Conservation (phyloP, 805 yeast species). For the Candida vaughaniae region DNA sequence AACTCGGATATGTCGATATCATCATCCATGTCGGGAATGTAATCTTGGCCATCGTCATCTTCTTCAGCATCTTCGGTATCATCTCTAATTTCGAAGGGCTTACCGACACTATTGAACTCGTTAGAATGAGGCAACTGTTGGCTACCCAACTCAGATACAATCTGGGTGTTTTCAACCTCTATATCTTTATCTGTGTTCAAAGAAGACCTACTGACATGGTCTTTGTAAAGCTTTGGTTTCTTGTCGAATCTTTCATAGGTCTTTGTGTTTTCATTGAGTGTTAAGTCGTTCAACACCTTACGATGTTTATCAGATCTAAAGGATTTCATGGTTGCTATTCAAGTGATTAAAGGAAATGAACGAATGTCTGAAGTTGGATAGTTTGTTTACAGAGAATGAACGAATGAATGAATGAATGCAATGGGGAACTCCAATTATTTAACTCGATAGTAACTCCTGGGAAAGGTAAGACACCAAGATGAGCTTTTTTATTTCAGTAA, state of each 20-base stretch:
- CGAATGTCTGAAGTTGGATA: slow-evolving; percentile 4
- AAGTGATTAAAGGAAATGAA: slow-evolving; percentile 2
- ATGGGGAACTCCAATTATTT: background rate
- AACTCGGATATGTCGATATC: slow-evolving; percentile 9
- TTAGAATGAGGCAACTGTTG: slow-evolving; percentile 3
- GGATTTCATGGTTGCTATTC: slow-evolving; percentile 12
- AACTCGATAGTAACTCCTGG: too few species aligned
- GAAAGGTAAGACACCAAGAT: too few species aligned
- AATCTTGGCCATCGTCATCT: slow-evolving; percentile 15
- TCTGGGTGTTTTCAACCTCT: slow-evolving; percentile 8
- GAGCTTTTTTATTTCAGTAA: too few species aligned
- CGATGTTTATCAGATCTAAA: slow-evolving; percentile 14
- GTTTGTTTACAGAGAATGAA: background rate
- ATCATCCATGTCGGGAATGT: slow-evolving; percentile 12
- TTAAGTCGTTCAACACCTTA: slow-evolving; percentile 31
- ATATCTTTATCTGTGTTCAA: slow-evolving; percentile 5
- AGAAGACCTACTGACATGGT: slow-evolving; percentile 3
- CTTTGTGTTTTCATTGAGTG: slow-evolving; percentile 22
- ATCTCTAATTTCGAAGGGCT: background rate
- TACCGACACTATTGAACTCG: slow-evolving; percentile 1
- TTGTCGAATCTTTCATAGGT: slow-evolving; percentile 13
- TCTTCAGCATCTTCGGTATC: slow-evolving; percentile 12
- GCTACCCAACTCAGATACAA: slow-evolving; percentile 6
- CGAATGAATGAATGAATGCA: background rate
- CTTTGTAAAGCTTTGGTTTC: slow-evolving; percentile 11